These are phyloP conservation scores for Wickerhamiella azymoides DNA, from an alignment of 805 yeast species.

Conservation along the genomic window DNA sequence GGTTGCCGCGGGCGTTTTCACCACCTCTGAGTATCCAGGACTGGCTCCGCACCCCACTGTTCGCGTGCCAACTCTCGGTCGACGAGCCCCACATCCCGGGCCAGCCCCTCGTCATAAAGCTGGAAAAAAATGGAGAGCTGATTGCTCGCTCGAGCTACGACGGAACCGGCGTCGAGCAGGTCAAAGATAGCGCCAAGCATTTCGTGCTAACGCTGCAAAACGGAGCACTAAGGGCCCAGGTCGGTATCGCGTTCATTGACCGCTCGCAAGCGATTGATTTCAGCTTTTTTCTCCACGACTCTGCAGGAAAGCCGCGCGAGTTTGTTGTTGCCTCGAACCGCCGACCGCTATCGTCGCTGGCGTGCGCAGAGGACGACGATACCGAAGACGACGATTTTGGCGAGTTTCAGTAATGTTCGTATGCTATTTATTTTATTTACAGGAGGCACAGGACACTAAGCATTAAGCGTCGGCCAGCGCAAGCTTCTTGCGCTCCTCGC, in stretches of 20 bases:
- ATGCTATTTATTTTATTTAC: background rate
- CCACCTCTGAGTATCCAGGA: background rate
- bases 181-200: conserved; percentile 24
- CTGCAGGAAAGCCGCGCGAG: conserved; percentile 11
- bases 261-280: conserved; percentile 26
- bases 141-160: conserved; percentile 29
- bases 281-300: conserved; percentile 27
- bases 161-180: conserved; percentile 23
- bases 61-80: conserved; percentile 3
- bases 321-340: background rate
- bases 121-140: conserved; percentile 24
- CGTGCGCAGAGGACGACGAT: conserved; percentile 8
- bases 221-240: conserved; percentile 24
- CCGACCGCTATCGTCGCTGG: background rate
- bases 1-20: background rate
- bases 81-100: background rate
- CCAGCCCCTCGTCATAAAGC: conserved; percentile 17
- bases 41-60: conserved; percentile 8
- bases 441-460: conserved; percentile 2
- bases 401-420: conserved; percentile 19
- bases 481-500: conserved; percentile 41
- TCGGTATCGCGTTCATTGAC: conserved; percentile 31
- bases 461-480: conserved; percentile 49
- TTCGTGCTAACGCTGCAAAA: conserved; percentile 27
- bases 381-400: conserved; percentile 26